Evolutionary conservation across 352 stramenopile species (phyloP).

Genomic region (Phytopythium ostracodes): DNA sequence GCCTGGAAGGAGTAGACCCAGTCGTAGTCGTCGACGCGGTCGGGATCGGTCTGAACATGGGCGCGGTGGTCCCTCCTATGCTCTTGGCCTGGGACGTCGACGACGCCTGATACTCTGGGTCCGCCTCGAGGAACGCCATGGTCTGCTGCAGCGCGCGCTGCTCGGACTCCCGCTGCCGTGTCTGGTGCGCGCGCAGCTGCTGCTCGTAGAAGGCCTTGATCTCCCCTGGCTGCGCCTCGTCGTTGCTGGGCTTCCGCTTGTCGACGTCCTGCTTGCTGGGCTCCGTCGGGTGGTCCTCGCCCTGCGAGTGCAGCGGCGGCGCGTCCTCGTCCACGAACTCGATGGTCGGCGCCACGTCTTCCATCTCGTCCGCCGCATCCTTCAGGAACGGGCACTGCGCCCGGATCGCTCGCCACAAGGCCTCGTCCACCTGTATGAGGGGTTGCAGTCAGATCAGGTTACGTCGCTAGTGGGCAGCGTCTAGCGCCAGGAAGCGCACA

Average conservation of each 20-base stretch:
- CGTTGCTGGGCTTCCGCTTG: background rate
- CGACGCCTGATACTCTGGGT: conserved; percentile 35
- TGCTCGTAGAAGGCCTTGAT: conserved; percentile 43
- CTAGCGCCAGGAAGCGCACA: background rate
- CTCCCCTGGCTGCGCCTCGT: conserved; percentile 19
- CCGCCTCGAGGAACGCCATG: conserved; percentile 48
- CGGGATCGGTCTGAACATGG: background rate
- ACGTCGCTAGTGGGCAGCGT: no score
- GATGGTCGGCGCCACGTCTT: conserved; percentile 17
- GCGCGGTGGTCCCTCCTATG: background rate
- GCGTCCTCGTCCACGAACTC: conserved; percentile 56
- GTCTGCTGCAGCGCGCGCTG: conserved; percentile 40
- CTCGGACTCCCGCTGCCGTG: conserved; percentile 27
- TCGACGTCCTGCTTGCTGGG: background rate
- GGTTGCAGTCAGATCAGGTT: no score
- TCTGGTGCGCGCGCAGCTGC: conserved; percentile 25
- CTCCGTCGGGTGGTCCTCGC: conserved; percentile 18
- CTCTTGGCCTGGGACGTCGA: background rate
- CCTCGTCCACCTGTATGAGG: conserved; percentile 50
- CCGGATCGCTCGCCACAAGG: conserved; percentile 52
- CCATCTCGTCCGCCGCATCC: conserved; percentile 17
- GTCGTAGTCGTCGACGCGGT: background rate
- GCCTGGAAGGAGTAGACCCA: background rate
- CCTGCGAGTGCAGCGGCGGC: conserved; percentile 19
- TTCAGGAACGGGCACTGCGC: conserved; percentile 42